Conservation (phyloP, 331 rosid species). For the Acacia concinna region DNA sequence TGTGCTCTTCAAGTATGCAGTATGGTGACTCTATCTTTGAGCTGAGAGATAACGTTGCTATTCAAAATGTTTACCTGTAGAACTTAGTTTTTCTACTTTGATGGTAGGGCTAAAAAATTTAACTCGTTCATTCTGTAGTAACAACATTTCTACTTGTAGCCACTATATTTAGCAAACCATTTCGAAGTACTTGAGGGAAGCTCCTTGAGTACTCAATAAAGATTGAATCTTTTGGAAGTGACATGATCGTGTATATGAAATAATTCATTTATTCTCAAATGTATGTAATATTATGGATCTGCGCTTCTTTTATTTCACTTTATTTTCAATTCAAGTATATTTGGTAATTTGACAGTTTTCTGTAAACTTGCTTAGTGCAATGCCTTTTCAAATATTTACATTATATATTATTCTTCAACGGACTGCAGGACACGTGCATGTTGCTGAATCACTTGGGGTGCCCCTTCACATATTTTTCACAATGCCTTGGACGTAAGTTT, state of each 20-base stretch:
- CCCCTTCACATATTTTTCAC: constrained; percentile 98
- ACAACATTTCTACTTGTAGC: background rate
- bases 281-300: constrained; percentile 1
- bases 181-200: constrained; percentile 4
- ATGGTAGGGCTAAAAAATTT: background rate
- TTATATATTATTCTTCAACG: constrained; percentile 27
- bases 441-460: constrained; percentile 93
- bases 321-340: background rate
- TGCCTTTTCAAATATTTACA: constrained; percentile 19
- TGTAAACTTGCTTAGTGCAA: constrained; percentile 15
- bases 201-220: background rate
- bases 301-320: background rate
- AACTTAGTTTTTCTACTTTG: constrained; percentile 15
- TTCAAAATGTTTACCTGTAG: background rate
- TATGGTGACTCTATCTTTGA: constrained; percentile 8
- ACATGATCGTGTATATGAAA: background rate
- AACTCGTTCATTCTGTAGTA: background rate
- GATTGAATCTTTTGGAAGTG: background rate
- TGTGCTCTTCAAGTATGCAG: constrained; percentile 26
- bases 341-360: background rate
- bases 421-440: constrained; percentile 81
- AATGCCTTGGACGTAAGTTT: constrained; percentile 99
- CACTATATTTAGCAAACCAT: constrained; percentile 8
- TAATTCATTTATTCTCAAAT: constrained; percentile 9
- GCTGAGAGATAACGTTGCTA: background rate